A percentile compares a stretch with the other conserved stretches of the same genome.
phyloP scores from a whole-genome alignment of 441 rosid genomes.

The Adansonia grandidieri region DNA sequence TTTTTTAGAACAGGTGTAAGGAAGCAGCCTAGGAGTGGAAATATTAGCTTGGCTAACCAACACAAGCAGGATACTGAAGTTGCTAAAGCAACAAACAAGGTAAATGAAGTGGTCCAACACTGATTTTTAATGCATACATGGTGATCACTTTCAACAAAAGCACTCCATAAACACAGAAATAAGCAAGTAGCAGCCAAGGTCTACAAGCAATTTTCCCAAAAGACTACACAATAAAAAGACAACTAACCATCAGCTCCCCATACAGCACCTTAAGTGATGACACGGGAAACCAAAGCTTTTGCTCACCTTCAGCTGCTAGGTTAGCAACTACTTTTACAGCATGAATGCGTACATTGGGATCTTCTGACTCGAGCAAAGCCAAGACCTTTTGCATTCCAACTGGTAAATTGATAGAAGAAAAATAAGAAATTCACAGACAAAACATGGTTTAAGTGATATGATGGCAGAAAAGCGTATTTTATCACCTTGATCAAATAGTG shows the following conservation, averaged over 20 bases:
- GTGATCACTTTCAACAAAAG: neutral
- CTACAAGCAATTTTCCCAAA: neutral
- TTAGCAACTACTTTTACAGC: conserved; percentile 99
- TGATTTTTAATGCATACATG: neutral
- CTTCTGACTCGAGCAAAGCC: conserved; percentile 89
- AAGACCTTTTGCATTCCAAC: conserved; percentile 95
- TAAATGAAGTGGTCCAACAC: neutral
- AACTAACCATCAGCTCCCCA: conserved; percentile 27
- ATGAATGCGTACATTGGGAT: conserved; percentile 86
- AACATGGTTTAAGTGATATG: conserved; percentile 16
- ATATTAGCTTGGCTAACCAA: conserved; percentile 12
- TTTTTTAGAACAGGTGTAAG: conserved; percentile 1
- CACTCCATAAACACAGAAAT: neutral
- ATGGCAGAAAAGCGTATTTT: conserved; percentile 22
- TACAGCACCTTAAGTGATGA: conserved; percentile 3
- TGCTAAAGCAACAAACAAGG: conserved; percentile 1
- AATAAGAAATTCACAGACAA: conserved; percentile 26
- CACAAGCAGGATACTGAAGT: neutral
- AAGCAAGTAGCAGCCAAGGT: conserved; percentile 24
- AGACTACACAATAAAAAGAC: conserved; percentile 29
- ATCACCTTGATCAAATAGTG: conserved; percentile 55
- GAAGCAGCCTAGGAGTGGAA: conserved; percentile 11
- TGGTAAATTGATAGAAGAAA: conserved; percentile 41
- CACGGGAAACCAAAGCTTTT: neutral
- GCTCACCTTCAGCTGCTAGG: conserved; percentile 95